Evolutionary conservation across 768 basidiomycete species (phyloP), one percentile per base, ranked within the genome.

Genomic region (Suillus ampliporus): DNA sequence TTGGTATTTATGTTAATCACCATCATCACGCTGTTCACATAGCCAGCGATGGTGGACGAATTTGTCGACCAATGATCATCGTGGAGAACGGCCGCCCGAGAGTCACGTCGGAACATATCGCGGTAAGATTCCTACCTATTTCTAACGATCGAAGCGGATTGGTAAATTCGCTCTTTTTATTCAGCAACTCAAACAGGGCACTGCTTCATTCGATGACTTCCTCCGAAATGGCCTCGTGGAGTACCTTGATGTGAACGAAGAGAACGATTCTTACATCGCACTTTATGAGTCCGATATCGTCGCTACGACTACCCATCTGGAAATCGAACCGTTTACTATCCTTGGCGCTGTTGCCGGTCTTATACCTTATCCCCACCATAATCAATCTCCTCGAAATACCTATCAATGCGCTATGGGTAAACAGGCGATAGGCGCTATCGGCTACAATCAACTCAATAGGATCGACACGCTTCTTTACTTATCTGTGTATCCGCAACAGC

Each of bases 321-420:
- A 99, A 77, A 99, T 99, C 63, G 97, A 99, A 71, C 97, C 97
- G 1, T 99, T 99, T 78, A 99, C 97, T 2, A 81, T 99, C 64
- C 87, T 99, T 14, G 97, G 97, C 15, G 97, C 95, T 41, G 97
- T 99, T 53, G 97, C 97, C 5, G 97, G 97, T 51, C 86, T 99
- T 31, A 99, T 99, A 71, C 97, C 97, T 14, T 99, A 99, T 73
- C 97, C 97, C 2, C 97, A 99, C 74, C 97, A 99, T 76, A 99
- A 99, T 72, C 97, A 99, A 72, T 99, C 97, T 5, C 97, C 97
- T 3, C 91, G 97, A 60, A 99, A 99, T 72, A 99, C 97, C 11
- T 99, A 99, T 74, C 97, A 99, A 80, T 99, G 97, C 72, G 97
- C 97, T 60, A 99, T 99, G 97, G 97, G 97, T 60, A 99, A 99